Base-by-base conservation (phyloP, 2,329 filamentous ascomycete species). In the Fusarium stilboides region DNA sequence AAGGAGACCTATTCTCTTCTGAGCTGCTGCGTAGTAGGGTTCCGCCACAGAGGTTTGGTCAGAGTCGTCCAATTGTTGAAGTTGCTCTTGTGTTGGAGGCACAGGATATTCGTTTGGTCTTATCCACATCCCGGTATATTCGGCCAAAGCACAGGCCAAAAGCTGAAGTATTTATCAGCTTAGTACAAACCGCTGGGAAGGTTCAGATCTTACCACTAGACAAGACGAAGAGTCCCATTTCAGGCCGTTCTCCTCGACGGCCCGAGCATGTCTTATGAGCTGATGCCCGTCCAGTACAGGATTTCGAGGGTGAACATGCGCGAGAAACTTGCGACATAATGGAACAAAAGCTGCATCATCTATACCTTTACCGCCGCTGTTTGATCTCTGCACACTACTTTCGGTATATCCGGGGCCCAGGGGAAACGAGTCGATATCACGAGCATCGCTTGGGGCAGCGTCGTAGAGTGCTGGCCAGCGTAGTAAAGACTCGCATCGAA, bases 11-110 rank as follows among this genome's bases (percentile, higher is more conserved):
- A 75, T 51, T 5, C 74, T 64, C 31, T 64, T 72, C 15, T 69
- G 62, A 4, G 73, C 71, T 15, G 67, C 74, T 10, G 65, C 40
- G 31, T 70, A 75, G 62, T 74, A 74, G 0, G 64, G 62, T 10
- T 72, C 69, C 12, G 69, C 73, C 6, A 31, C 31, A 4, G 33
- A 36, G 13, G 24, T 34, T 20, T 51, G 44, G 9, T 56, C 34
- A 6, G 34, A 20, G 15, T 56, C 53, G 15, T 40, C 33, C 31
- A 36, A 20, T 50, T 40, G 34, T 31, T 31, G 44, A 24, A 56
- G 44, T 20, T 56, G 53, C 45, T 56, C 53, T 19, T 8, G 45
- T 26, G 26, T 56, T 40, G 53, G 53, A 8, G 36, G 34, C 8
- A 56, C 19, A 20, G 12, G 37, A 42, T 36, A 57, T 31, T 33